These are phyloP conservation scores for Peronospora belbahrii DNA, from an alignment of 352 stramenopile genomes.

Conservation along the genomic window DNA sequence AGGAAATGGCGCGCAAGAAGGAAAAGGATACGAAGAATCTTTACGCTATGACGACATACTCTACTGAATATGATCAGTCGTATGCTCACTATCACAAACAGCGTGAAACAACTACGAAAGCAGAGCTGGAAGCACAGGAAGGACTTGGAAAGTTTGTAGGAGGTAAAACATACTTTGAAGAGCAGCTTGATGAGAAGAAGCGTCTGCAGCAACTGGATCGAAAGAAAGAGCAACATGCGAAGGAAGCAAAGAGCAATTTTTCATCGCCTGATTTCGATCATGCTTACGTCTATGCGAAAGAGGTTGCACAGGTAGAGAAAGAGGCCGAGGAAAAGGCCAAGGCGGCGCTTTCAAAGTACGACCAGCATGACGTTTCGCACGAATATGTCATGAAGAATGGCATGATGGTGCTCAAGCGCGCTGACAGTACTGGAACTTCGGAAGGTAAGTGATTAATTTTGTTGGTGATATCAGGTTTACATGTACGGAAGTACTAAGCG, in stretches of 20 bases:
- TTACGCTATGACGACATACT: constrained; percentile 35
- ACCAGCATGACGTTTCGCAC: constrained; percentile 44
- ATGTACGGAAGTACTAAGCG: background rate
- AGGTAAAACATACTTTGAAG: constrained; percentile 52
- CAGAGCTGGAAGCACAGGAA: constrained; percentile 35
- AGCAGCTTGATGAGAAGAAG: constrained; percentile 57
- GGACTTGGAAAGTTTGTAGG: constrained; percentile 28
- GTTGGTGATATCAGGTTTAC: background rate
- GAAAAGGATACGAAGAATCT: constrained; percentile 29
- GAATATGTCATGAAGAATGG: constrained; percentile 63
- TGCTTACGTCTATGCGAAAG: constrained; percentile 45
- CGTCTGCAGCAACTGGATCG: constrained; percentile 40
- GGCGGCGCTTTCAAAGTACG: constrained; percentile 40
- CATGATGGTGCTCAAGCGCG: constrained; percentile 35
- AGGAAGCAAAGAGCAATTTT: constrained; percentile 44
- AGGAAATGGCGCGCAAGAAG: constrained; percentile 20
- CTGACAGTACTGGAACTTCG: constrained; percentile 2
- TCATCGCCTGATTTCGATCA: constrained; percentile 44
- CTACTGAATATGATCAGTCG: constrained; percentile 37
- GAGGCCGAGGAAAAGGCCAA: constrained; percentile 56
- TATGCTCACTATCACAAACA: constrained; percentile 48
- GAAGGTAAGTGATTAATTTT: constrained; percentile 9
- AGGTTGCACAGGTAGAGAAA: constrained; percentile 39
- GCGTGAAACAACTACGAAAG: constrained; percentile 32
- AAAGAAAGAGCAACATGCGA: constrained; percentile 31